Conservation (phyloP, 108 stramenopile species). For the Cylindrotheca closterium region DNA sequence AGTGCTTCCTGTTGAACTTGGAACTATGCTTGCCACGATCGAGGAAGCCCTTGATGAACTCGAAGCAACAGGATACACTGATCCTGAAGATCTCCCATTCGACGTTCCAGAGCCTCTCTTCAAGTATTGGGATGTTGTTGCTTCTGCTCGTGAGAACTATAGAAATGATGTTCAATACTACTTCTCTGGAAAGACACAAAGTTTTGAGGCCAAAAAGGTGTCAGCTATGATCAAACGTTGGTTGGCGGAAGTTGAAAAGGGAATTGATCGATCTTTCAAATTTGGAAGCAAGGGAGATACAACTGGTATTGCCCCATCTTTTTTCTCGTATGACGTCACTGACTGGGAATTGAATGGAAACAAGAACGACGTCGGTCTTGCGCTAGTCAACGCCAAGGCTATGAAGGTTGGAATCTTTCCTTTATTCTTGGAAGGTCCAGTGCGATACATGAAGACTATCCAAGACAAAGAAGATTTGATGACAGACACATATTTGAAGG, state of each 20-base stretch:
- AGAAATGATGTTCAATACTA: slow-evolving; percentile 75
- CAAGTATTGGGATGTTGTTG: slow-evolving; percentile 89
- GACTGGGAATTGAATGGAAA: slow-evolving; percentile 59
- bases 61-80: slow-evolving; percentile 62
- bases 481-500: slow-evolving; percentile 78
- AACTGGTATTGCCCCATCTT: slow-evolving; percentile 81
- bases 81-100: slow-evolving; percentile 57
- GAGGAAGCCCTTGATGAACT: slow-evolving; percentile 76
- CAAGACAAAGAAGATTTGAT: slow-evolving; percentile 70
- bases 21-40: slow-evolving; percentile 61
- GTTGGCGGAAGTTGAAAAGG: slow-evolving; percentile 73
- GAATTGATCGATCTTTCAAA: slow-evolving; percentile 77
- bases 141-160: slow-evolving; percentile 86
- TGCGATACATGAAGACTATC: slow-evolving; percentile 93
- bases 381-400: slow-evolving; percentile 73
- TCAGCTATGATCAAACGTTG: slow-evolving; percentile 67
- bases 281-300: slow-evolving; percentile 85
- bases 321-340: slow-evolving; percentile 86
- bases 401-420: slow-evolving; percentile 90
- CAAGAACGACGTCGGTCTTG: slow-evolving; percentile 64
- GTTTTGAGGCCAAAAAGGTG: slow-evolving; percentile 55
- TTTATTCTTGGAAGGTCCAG: slow-evolving; percentile 93
- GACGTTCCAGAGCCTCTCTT: slow-evolving; percentile 83
- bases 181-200: slow-evolving; percentile 81
- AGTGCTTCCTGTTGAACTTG: slow-evolving; percentile 75